phyloP scores from a whole-genome alignment of 2,329 filamentous ascomycete genomes.

The Aspergillus sp. region DNA sequence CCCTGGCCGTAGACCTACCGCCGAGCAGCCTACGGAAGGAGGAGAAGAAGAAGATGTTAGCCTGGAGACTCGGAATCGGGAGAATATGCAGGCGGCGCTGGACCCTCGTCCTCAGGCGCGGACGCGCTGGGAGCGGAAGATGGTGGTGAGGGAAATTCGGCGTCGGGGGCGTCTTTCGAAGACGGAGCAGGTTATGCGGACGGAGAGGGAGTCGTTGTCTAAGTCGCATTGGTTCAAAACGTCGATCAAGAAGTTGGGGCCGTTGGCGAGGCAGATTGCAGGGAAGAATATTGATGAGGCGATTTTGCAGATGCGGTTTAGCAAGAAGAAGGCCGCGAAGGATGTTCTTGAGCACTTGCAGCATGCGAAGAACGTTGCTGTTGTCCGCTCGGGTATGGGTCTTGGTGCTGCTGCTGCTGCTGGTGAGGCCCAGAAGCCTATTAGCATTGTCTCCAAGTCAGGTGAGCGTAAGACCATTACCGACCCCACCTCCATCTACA shows the following conservation, averaged over 20 bases:
- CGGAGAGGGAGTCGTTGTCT: slow-evolving; percentile 51
- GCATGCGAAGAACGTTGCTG: slow-evolving; percentile 71
- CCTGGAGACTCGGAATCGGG: slow-evolving; percentile 37
- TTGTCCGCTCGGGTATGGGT: slow-evolving; percentile 80
- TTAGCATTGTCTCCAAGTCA: slow-evolving; percentile 65
- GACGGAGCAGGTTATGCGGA: slow-evolving; percentile 60
- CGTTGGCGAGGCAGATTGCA: slow-evolving; percentile 77
- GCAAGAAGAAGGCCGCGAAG: slow-evolving; percentile 81
- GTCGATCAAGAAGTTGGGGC: slow-evolving; percentile 82
- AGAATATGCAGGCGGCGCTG: slow-evolving; percentile 56
- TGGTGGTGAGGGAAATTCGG: slow-evolving; percentile 69
- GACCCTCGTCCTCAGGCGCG: slow-evolving; percentile 70
- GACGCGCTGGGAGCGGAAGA: slow-evolving; percentile 72
- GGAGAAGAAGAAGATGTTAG: slow-evolving; percentile 7
- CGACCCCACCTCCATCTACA: slow-evolving; percentile 77
- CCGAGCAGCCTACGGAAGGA: slow-evolving; percentile 7
- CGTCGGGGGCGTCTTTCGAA: slow-evolving; percentile 61
- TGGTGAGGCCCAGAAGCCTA: slow-evolving; percentile 26
- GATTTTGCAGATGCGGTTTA: slow-evolving; percentile 89
- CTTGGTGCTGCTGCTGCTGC: slow-evolving; percentile 35
- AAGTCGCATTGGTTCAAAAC: slow-evolving; percentile 73
- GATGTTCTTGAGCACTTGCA: slow-evolving; percentile 75
- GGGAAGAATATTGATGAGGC: slow-evolving; percentile 94
- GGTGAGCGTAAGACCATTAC: slow-evolving; percentile 64
- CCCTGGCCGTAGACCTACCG: slow-evolving; percentile 16